These are phyloP conservation scores for Plasmodium berghei DNA, from an alignment of 169 alveolate species.

Conservation along the genomic window DNA sequence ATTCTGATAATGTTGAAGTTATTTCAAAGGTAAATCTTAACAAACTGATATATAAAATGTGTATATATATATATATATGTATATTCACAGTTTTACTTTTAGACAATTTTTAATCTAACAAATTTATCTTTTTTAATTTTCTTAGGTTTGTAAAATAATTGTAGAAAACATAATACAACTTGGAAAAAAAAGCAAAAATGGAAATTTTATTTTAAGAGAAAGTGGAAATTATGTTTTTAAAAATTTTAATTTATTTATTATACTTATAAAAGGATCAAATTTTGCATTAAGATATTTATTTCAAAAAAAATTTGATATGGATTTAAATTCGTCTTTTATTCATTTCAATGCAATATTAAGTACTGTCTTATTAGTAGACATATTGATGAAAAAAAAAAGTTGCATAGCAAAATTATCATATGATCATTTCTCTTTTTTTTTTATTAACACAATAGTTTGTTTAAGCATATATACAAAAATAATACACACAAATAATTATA, in stretches of 20 bases:
- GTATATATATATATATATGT: neutral
- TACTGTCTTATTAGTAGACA: slow-evolving; percentile 39
- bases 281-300: slow-evolving; percentile 51
- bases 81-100: neutral
- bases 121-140: neutral
- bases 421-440: slow-evolving; percentile 64
- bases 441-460: slow-evolving; percentile 59
- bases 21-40: slow-evolving; percentile 37
- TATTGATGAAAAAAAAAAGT: slow-evolving; percentile 69
- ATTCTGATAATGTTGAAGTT: slow-evolving; percentile 42
- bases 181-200: slow-evolving; percentile 62
- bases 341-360: slow-evolving; percentile 70
- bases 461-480: slow-evolving; percentile 70
- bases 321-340: slow-evolving; percentile 26
- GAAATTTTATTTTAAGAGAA: slow-evolving; percentile 45
- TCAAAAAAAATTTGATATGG: slow-evolving; percentile 31
- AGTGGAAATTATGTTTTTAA: slow-evolving; percentile 58
- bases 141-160: slow-evolving; percentile 38
- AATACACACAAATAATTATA: slow-evolving; percentile 41
- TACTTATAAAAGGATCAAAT: slow-evolving; percentile 54
- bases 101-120: too few species aligned
- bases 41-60: too few species aligned
- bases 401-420: slow-evolving; percentile 41
- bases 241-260: slow-evolving; percentile 46
- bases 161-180: slow-evolving; percentile 52